Conservation (phyloP, 2,329 filamentous ascomycete species). For the Beauveria bassiana region DNA sequence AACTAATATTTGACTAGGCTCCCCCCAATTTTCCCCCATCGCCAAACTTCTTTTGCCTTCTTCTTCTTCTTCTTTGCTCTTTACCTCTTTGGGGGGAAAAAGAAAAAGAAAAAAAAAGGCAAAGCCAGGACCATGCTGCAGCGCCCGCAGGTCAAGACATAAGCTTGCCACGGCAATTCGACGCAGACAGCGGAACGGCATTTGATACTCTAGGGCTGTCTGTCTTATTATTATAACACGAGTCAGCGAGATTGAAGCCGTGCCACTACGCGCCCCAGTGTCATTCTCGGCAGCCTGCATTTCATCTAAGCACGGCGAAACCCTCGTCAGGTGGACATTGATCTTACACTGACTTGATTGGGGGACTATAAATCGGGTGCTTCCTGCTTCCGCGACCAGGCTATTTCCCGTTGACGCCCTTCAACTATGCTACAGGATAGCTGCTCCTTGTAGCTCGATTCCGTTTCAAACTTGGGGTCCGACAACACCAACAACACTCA, state of each 20-base stretch:
- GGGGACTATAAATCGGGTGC: background rate
- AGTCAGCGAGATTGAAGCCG: background rate
- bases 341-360: background rate
- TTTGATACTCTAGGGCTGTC: background rate
- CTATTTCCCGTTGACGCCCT: background rate
- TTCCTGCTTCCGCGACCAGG: background rate
- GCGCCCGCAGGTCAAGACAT: background rate
- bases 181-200: background rate
- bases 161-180: background rate
- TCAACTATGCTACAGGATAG: background rate
- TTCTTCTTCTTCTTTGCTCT: background rate
- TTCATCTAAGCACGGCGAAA: background rate
- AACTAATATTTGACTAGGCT: background rate
- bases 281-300: constrained; percentile 1
- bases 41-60: too few relatives aligned
- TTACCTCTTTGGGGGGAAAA: background rate
- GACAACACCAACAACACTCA: background rate
- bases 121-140: background rate
- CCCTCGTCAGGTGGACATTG: background rate
- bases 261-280: background rate
- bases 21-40: background rate
- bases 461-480: background rate
- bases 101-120: background rate
- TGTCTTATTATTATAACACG: background rate
- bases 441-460: background rate